Percentiles rank a stretch among this genome's conserved stretches.
Conservation (phyloP, 768 basidiomycete genomes). For the Phanerochaete carnosa region DNA sequence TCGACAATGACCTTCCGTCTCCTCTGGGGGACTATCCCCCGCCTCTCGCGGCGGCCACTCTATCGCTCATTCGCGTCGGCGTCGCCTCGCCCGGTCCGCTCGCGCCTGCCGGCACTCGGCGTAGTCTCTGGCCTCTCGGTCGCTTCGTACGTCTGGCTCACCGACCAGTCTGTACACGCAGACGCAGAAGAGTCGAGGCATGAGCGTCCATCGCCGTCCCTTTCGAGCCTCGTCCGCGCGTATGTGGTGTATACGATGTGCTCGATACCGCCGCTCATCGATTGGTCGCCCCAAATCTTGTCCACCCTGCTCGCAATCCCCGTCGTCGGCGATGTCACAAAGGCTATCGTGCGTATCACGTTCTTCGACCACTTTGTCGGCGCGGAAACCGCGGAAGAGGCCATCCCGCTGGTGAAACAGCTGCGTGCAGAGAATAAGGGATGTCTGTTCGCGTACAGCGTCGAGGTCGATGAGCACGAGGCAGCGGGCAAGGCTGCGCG, state of each 20-base stretch:
- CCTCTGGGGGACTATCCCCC: not conserved
- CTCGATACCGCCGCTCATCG: conserved; percentile 73
- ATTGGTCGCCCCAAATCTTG: conserved; percentile 68
- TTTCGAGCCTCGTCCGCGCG: conserved; percentile 52
- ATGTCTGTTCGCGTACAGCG: conserved; percentile 76
- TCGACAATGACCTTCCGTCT: not conserved
- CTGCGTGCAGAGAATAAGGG: conserved; percentile 73
- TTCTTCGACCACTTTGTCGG: conserved; percentile 96
- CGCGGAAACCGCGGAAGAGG: conserved; percentile 72
- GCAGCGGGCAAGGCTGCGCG: conserved; percentile 31
- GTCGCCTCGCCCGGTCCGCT: not conserved
- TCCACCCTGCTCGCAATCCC: conserved; percentile 56
- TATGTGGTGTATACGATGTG: conserved; percentile 83
- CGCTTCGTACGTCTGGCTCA: conserved; percentile 4
- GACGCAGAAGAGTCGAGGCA: conserved; percentile 14
- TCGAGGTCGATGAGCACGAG: conserved; percentile 71
- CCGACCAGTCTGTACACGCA: conserved; percentile 18
- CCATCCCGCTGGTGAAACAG: conserved; percentile 57
- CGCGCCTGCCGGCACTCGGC: not conserved
- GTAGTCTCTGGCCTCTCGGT: not conserved
- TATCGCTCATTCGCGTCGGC: not conserved
- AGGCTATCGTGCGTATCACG: conserved; percentile 68
- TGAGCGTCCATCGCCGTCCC: conserved; percentile 14
- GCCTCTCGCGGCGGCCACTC: not conserved
- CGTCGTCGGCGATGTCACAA: conserved; percentile 56